These are phyloP conservation scores for Aspergillus aculeatinus DNA, from an alignment of 2,329 filamentous ascomycete species.

Conservation along the genomic window DNA sequence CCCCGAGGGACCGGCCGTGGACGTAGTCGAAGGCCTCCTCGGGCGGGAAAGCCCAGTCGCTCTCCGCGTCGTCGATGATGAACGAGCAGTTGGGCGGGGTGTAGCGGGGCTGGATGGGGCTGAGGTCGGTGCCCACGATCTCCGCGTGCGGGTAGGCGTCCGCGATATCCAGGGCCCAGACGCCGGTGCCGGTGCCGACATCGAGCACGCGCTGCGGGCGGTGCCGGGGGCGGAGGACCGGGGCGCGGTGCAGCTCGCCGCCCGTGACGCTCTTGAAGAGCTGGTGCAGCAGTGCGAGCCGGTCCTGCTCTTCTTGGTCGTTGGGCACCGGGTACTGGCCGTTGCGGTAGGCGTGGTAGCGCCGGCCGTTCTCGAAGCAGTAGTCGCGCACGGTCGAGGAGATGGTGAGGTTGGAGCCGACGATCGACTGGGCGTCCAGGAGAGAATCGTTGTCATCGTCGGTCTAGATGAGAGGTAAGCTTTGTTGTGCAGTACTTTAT, in stretches of 20 bases:
- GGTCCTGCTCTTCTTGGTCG: slow-evolving; percentile 47
- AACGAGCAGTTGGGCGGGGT: slow-evolving; percentile 54
- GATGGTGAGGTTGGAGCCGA: slow-evolving; percentile 42
- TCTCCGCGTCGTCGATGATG: slow-evolving; percentile 47
- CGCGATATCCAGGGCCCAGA: slow-evolving; percentile 47
- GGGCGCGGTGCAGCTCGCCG: slow-evolving; percentile 41
- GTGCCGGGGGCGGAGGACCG: slow-evolving; percentile 24
- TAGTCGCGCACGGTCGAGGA: slow-evolving; percentile 42
- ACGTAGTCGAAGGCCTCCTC: slow-evolving; percentile 42
- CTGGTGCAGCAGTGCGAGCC: slow-evolving; percentile 42
- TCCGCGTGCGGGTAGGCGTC: slow-evolving; percentile 37
- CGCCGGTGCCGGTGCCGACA: slow-evolving; percentile 35
- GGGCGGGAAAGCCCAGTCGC: slow-evolving; percentile 41
- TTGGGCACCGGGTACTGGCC: slow-evolving; percentile 46
- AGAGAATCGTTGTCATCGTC: slow-evolving; percentile 38
- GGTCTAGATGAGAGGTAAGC: slow-evolving; percentile 16
- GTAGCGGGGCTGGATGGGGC: slow-evolving; percentile 36
- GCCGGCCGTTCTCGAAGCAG: slow-evolving; percentile 43
- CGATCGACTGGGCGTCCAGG: slow-evolving; percentile 32
- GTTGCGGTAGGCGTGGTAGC: slow-evolving; percentile 45
- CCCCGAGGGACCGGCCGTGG: slow-evolving; percentile 37
- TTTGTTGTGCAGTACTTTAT: not conserved
- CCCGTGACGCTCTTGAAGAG: slow-evolving; percentile 37
- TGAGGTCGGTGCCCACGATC: slow-evolving; percentile 38
- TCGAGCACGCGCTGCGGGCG: slow-evolving; percentile 30